Evolutionary conservation across 176 grass and related monocot genomes (phyloP).

Genomic region (Guadua angustifolia): DNA sequence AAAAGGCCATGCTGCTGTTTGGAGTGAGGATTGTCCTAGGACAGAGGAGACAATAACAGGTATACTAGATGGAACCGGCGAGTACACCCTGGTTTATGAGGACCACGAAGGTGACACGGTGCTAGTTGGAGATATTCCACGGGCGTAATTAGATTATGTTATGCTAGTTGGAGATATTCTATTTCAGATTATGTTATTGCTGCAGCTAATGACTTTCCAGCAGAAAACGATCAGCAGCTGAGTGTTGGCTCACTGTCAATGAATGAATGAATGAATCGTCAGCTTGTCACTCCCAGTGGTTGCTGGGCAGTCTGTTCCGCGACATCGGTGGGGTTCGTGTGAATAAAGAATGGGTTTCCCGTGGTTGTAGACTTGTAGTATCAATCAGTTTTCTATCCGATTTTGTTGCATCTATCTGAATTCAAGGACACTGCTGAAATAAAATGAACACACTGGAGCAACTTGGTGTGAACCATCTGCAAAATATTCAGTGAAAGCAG

Average conservation of each 20-base stretch:
- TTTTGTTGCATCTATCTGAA: neutral
- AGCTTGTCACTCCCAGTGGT: neutral
- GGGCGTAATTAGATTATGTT: no score
- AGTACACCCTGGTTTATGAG: no score
- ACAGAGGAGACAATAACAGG: no score
- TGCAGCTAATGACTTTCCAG: slow-evolving; percentile 31
- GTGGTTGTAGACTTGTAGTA: neutral
- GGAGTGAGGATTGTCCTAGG: no score
- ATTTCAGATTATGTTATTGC: neutral
- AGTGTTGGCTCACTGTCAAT: slow-evolving; percentile 37
- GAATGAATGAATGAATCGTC: neutral
- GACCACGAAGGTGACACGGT: no score
- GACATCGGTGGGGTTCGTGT: neutral
- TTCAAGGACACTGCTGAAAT: neutral
- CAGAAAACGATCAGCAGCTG: slow-evolving; percentile 46
- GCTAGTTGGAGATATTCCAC: no score
- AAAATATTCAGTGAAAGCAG: neutral
- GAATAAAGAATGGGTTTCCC: neutral
- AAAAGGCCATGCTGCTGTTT: no score
- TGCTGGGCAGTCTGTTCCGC: neutral
- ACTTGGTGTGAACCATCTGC: neutral
- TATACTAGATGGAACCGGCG: no score
- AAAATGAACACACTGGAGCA: neutral
- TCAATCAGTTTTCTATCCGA: neutral
- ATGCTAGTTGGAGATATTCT: neutral